These are phyloP conservation scores for Trypanosoma mega DNA, from an alignment of 208 protist genomes.

Conservation along the genomic window DNA sequence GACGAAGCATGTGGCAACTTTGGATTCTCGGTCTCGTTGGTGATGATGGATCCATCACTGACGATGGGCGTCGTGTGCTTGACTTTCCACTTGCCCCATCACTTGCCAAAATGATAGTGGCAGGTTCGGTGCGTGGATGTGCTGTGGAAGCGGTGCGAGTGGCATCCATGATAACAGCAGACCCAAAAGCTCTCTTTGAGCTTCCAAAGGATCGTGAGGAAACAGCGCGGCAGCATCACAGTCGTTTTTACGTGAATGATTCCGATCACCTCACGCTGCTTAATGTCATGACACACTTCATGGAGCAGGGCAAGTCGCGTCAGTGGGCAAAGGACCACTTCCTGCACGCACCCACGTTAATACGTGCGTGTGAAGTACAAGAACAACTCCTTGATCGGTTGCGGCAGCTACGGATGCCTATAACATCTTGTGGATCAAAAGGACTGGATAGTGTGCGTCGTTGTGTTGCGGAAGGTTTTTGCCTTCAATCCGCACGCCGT, in stretches of 20 bases:
- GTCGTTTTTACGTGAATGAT: conserved; percentile 97
- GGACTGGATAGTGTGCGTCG: conserved; percentile 93
- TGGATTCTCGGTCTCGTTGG: conserved; percentile 98
- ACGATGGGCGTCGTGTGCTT: conserved; percentile 94
- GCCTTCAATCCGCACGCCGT: conserved; percentile 95
- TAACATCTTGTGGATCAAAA: conserved; percentile 47
- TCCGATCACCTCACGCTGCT: conserved; percentile 99
- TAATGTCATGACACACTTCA: conserved; percentile 97
- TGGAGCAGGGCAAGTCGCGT: conserved; percentile 83
- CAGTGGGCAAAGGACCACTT: conserved; percentile 98
- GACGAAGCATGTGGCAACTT: conserved; percentile 96
- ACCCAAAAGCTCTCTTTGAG: conserved; percentile 95
- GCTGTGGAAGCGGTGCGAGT: conserved; percentile 91
- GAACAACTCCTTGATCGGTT: conserved; percentile 97
- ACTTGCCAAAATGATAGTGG: conserved; percentile 96
- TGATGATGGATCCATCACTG: conserved; percentile 94
- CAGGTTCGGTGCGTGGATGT: conserved; percentile 76
- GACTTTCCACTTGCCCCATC: conserved; percentile 98
- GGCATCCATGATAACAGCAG: conserved; percentile 96
- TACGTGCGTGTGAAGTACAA: conserved; percentile 93
- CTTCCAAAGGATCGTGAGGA: conserved; percentile 87
- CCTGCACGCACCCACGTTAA: conserved; percentile 93
- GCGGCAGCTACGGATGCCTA: conserved; percentile 60
- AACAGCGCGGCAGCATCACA: conserved; percentile 74
- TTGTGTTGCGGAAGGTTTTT: conserved; percentile 95